phyloP scores from a whole-genome alignment of 2,329 filamentous ascomycete genomes.

The Magnaporthiopsis rhizophila region DNA sequence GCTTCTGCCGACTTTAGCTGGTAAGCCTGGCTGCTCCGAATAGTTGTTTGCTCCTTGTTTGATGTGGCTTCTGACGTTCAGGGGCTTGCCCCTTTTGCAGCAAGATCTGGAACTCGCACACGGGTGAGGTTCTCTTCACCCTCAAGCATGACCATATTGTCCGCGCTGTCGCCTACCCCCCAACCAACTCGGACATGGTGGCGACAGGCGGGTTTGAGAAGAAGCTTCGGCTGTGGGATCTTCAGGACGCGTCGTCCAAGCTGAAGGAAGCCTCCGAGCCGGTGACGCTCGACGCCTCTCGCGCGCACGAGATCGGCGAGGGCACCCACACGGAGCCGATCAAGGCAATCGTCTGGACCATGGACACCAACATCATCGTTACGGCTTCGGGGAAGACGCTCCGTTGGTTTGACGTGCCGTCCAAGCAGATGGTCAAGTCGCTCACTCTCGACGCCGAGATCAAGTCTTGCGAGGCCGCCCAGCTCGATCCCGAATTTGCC shows the following conservation, averaged over 20 bases:
- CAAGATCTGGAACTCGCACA: conserved; percentile 96
- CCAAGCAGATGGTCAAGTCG: conserved; percentile 65
- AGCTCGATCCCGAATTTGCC: conserved; percentile 50
- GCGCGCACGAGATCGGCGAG: conserved; percentile 77
- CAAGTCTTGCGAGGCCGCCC: conserved; percentile 84
- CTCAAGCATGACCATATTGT: conserved; percentile 94
- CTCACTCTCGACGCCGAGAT: conserved; percentile 77
- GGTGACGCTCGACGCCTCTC: conserved; percentile 48
- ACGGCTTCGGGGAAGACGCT: conserved; percentile 89
- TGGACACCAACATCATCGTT: conserved; percentile 78
- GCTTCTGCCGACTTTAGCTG: conserved; percentile 94
- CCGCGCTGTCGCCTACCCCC: conserved; percentile 82
- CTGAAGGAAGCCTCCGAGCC: conserved; percentile 25
- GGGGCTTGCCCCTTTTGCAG: conserved; percentile 33
- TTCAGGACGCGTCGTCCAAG: conserved; percentile 34
- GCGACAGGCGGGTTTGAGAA: conserved; percentile 95
- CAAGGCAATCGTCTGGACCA: conserved; percentile 93
- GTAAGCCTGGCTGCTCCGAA: conserved; percentile 39
- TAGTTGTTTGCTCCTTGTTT: neutral
- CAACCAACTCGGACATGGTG: conserved; percentile 72
- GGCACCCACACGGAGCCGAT: conserved; percentile 81
- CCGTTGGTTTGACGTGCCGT: conserved; percentile 87
- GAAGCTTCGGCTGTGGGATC: conserved; percentile 88
- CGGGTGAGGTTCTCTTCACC: conserved; percentile 79
- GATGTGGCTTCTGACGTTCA: neutral